phyloP scores from a whole-genome alignment of 306 rosid genomes.

The Vigna radiata region DNA sequence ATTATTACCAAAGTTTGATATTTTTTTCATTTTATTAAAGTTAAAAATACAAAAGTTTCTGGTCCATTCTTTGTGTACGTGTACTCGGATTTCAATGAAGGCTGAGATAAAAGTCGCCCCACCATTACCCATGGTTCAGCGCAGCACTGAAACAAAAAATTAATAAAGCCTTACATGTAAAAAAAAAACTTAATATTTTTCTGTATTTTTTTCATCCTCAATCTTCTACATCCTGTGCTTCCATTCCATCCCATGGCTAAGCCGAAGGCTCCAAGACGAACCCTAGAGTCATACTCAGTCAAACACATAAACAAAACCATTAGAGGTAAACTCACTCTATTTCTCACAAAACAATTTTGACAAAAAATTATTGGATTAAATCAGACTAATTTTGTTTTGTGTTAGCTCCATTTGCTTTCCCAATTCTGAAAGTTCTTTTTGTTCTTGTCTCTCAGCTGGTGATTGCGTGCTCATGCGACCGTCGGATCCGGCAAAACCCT shows the following conservation, averaged over 20 bases:
- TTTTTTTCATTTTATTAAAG: too few relatives aligned
- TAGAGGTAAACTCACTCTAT: constrained; percentile 56
- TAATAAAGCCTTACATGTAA: not conserved
- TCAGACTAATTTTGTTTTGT: not conserved
- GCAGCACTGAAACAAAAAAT: constrained; percentile 30
- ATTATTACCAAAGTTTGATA: too few relatives aligned
- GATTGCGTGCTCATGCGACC: constrained; percentile 97
- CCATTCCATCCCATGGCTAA: constrained; percentile 68
- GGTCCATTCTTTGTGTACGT: not conserved
- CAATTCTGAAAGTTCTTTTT: not conserved
- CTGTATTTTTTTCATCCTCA: constrained; percentile 37
- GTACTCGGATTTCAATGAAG: not conserved
- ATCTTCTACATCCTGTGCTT: constrained; percentile 15
- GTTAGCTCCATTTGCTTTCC: not conserved
- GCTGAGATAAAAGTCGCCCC: not conserved
- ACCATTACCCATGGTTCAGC: constrained; percentile 16
- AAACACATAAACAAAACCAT: constrained; percentile 79
- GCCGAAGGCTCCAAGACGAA: constrained; percentile 86
- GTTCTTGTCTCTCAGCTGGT: constrained; percentile 59
- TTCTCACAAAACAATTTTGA: not conserved
- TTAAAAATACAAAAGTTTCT: not conserved
- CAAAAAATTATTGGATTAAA: not conserved
- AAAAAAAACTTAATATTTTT: not conserved
- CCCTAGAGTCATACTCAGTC: constrained; percentile 94
- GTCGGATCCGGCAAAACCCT: constrained; percentile 78